phyloP scores from a whole-genome alignment of 2,329 filamentous ascomycete species.

The Trichoderma asperellum region DNA sequence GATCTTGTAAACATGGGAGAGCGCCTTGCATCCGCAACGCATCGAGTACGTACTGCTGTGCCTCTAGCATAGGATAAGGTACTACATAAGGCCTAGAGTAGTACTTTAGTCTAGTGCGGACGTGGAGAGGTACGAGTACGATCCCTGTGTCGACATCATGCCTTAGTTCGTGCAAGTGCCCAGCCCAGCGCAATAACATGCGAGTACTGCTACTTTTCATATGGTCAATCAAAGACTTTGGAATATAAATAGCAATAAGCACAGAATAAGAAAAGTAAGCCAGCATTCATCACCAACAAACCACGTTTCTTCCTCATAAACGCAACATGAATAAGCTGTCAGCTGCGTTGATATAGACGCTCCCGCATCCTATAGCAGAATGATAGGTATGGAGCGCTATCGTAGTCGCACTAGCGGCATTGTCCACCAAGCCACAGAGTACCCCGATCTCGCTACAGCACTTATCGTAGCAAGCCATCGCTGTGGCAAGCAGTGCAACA shows the following conservation, averaged over 20 bases:
- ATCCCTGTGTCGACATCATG: not conserved
- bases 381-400: not conserved
- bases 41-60: not conserved
- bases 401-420: not conserved
- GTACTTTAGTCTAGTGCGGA: too few relatives aligned
- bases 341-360: not conserved
- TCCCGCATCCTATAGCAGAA: not conserved
- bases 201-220: not conserved
- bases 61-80: not conserved
- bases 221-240: not conserved
- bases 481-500: not conserved
- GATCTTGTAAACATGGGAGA: not conserved
- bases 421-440: not conserved
- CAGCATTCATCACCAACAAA: not conserved
- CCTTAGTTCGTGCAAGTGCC: not conserved
- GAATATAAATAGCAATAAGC: not conserved
- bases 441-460: not conserved
- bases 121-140: not conserved
- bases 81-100: not conserved
- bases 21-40: not conserved
- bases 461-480: not conserved
- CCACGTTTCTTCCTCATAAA: not conserved
- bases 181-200: not conserved
- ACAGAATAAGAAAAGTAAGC: not conserved
- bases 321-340: not conserved